Evolutionary conservation across 768 basidiomycete genomes (phyloP), one percentile per base, ranked within the genome.

Genomic region (Auriscalpium orientale): DNA sequence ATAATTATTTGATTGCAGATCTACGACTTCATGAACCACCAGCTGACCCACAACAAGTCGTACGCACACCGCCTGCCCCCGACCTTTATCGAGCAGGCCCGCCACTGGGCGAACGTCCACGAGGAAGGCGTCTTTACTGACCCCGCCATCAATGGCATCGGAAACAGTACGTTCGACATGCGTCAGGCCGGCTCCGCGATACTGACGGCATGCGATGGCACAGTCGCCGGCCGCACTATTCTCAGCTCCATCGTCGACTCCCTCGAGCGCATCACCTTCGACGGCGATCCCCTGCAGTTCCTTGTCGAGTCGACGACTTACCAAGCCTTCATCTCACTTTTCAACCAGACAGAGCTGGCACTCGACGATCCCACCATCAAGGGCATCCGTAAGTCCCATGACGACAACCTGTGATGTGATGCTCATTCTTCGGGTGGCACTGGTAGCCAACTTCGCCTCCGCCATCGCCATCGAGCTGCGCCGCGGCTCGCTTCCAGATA

Each of bases 311-410:
- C 89, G 72, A 84, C 85, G 15, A 88, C 89, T 59, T 94, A 94
- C 76, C 91, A 93, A 70, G 85, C 91, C 13, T 91, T 95, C 80
- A 84, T 93, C 65, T 91, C 89, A 4, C 77, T 94, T 69, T 87
- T 94, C 81, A 81, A 84, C 67, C 80, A 87, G 70, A 81, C 89
- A 18, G 87, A 86, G 55, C 71, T 86, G 55, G 62, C 70, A 61
- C 73, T 79, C 58, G 71, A 78, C 28, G 70, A 82, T 66, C 85
- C 87, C 1, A 79, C 85, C 53, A 69, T 85, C 60, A 70, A 73
- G 49, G 82, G 75, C 44, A 79, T 90, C 59, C 85, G 87, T 89
- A 66, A 66, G 87, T 81, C 49, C 21, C 37, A 18, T 12, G n/a
- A 18, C 9, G 28, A 36, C 20, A 33, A 18, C 49, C 28, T 28